Conservation (phyloP, 441 rosid species). For the Euphorbia celastroides region DNA sequence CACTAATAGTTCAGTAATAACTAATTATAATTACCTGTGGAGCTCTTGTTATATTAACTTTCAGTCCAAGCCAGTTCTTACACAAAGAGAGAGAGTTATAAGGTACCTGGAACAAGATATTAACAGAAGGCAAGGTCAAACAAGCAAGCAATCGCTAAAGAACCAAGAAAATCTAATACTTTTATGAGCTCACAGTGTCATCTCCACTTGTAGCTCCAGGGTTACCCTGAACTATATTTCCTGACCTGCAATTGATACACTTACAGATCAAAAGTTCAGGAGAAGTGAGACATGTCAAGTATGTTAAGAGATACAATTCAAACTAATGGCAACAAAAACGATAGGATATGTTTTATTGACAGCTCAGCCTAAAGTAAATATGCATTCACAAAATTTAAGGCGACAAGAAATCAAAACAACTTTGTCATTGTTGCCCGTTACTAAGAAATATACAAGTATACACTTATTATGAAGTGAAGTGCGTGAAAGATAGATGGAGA, state of each 20-base stretch:
- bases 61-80: slow-evolving; percentile 94
- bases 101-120: slow-evolving; percentile 57
- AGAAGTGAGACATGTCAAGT: neutral
- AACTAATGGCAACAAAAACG: slow-evolving; percentile 1
- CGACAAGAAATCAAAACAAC: slow-evolving; percentile 5
- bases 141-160: slow-evolving; percentile 11
- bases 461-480: too few species aligned
- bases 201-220: slow-evolving; percentile 91
- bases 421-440: neutral
- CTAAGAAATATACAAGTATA: too few species aligned
- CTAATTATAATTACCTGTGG: slow-evolving; percentile 61
- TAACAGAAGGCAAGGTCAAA: slow-evolving; percentile 16
- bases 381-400: slow-evolving; percentile 4
- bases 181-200: slow-evolving; percentile 64
- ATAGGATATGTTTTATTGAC: neutral
- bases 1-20: neutral
- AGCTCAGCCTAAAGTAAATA: neutral
- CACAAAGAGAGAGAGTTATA: slow-evolving; percentile 95
- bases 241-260: slow-evolving; percentile 70
- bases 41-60: slow-evolving; percentile 85
- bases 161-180: slow-evolving; percentile 10
- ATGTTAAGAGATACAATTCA: neutral
- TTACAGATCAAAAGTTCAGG: neutral
- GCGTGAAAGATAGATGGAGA: neutral
- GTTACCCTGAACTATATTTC: slow-evolving; percentile 81